phyloP scores from a whole-genome alignment of 129 eudicot genomes.

The Chrysanthemum lavandulifolium region DNA sequence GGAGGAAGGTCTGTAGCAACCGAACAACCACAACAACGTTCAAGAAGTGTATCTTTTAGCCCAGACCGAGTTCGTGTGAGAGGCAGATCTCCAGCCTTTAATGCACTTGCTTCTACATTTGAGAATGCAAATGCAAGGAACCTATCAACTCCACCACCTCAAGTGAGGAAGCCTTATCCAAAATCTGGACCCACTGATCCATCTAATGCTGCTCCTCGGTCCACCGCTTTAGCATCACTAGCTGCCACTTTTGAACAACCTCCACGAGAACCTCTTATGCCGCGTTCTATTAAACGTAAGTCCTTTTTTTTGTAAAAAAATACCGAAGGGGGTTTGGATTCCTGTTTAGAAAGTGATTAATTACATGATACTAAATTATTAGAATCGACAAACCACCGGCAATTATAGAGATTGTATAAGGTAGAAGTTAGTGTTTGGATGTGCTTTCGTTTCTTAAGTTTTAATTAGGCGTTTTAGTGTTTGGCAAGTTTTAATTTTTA shows the following conservation, averaged over 20 bases:
- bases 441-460: background rate
- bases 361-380: background rate
- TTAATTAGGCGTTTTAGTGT: background rate
- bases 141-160: slow-evolving; percentile 98
- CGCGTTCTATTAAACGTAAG: slow-evolving; percentile 77
- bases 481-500: background rate
- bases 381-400: background rate
- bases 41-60: slow-evolving; percentile 80
- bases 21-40: slow-evolving; percentile 87
- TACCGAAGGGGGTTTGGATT: background rate
- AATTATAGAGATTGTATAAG: background rate
- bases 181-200: slow-evolving; percentile 62
- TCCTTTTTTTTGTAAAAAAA: background rate
- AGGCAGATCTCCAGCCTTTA: slow-evolving; percentile 97
- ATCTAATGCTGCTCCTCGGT: slow-evolving; percentile 39
- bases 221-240: slow-evolving; percentile 66
- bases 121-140: slow-evolving; percentile 79
- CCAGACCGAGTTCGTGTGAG: slow-evolving; percentile 83
- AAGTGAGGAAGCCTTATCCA: slow-evolving; percentile 63
- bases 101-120: slow-evolving; percentile 92
- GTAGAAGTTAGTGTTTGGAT: background rate
- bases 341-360: background rate
- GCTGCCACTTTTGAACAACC: slow-evolving; percentile 67
- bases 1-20: slow-evolving; percentile 75
- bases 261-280: slow-evolving; percentile 49